Conservation (phyloP, 2,329 filamentous ascomycete species). For the Blastomyces parvus region DNA sequence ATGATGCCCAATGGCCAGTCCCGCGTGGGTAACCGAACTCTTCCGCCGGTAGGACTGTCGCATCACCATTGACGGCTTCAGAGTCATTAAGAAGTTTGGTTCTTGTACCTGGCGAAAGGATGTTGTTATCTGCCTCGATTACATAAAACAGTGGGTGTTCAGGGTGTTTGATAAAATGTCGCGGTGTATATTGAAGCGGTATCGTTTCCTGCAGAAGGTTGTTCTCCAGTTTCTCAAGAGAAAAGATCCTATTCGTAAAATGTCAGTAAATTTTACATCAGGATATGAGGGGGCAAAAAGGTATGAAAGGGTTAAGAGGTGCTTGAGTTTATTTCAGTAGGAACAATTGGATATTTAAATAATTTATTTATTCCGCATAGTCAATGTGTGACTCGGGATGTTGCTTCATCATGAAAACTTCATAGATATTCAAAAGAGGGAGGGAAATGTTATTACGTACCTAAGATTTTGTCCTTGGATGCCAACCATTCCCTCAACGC, state of each 20-base stretch:
- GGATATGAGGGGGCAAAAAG: neutral
- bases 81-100: conserved; percentile 66
- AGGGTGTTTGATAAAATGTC: conserved; percentile 77
- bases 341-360: conserved; percentile 75
- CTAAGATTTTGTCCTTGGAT: conserved; percentile 80
- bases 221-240: conserved; percentile 74
- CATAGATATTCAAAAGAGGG: conserved; percentile 6
- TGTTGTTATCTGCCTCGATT: conserved; percentile 87
- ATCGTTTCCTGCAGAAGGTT: conserved; percentile 82
- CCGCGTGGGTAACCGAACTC: conserved; percentile 85
- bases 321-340: conserved; percentile 57
- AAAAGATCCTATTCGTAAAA: conserved; percentile 59
- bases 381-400: conserved; percentile 26
- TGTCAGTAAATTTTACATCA: conserved; percentile 6
- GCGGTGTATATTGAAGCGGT: conserved; percentile 79
- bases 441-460: conserved; percentile 44
- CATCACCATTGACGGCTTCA: conserved; percentile 60
- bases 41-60: conserved; percentile 59
- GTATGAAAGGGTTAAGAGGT: conserved; percentile 4
- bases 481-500: conserved; percentile 85
- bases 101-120: conserved; percentile 68
- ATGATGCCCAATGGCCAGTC: conserved; percentile 85
- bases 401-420: conserved; percentile 53
- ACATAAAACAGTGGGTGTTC: conserved; percentile 86
- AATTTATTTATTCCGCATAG: conserved; percentile 38